Evolutionary conservation across 1,139 yeast species (phyloP).

Genomic region (Taphrina populina): DNA sequence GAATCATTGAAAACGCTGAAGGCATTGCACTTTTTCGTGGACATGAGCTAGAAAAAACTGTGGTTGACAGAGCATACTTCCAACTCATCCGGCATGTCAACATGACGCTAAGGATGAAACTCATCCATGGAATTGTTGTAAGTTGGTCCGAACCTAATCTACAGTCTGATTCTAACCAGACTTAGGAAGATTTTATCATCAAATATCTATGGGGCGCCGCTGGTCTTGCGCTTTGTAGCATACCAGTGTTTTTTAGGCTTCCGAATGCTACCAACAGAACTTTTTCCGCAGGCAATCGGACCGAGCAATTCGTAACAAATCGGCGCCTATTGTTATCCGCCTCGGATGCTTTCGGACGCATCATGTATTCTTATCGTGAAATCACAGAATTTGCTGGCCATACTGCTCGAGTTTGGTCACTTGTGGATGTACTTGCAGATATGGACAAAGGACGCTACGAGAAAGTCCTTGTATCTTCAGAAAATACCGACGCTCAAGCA

Average conservation of each 20-base stretch:
- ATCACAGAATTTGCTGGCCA: conserved; percentile 83
- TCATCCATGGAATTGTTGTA: conserved; percentile 59
- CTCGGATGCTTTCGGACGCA: conserved; percentile 82
- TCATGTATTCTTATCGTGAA: conserved; percentile 80
- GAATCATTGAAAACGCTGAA: conserved; percentile 74
- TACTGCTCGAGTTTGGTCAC: conserved; percentile 69
- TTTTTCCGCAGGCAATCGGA: conserved; percentile 46
- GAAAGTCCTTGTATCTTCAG: conserved; percentile 42
- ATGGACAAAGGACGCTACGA: conserved; percentile 49
- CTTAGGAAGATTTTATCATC: conserved; percentile 60
- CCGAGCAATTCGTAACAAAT: conserved; percentile 76
- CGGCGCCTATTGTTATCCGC: conserved; percentile 80
- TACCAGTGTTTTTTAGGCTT: conserved; percentile 63
- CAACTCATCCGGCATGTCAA: conserved; percentile 75
- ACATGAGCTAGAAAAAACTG: conserved; percentile 73
- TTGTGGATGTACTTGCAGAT: conserved; percentile 63
- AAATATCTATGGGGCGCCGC: conserved; percentile 96
- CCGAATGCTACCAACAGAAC: conserved; percentile 46
- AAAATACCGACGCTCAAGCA: conserved; percentile 19
- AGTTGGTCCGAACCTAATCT: neutral
- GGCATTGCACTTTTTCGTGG: conserved; percentile 86
- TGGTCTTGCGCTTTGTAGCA: conserved; percentile 80
- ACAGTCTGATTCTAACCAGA: neutral
- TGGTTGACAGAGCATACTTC: conserved; percentile 76
- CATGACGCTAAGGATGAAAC: conserved; percentile 74